Percentiles rank a stretch among this genome's conserved stretches.
phyloP scores from a whole-genome alignment of 371 early-diverging fungal genomes.

The Dentiscutata heterogama region DNA sequence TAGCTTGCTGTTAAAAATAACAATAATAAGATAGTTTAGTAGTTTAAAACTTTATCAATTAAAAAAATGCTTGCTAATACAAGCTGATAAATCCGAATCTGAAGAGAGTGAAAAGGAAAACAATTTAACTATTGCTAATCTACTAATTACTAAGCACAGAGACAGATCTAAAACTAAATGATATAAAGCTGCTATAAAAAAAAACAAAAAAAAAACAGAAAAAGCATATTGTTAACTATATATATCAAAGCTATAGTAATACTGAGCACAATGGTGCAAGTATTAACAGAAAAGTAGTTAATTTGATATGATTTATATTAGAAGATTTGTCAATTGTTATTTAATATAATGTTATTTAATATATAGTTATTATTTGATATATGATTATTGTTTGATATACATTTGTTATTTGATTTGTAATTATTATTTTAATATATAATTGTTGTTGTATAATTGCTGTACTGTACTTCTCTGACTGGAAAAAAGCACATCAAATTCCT shows the following conservation, averaged over 20 bases:
- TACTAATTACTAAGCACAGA: background rate
- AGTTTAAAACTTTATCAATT: background rate
- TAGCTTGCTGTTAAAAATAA: background rate
- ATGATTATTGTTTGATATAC: too few relatives aligned
- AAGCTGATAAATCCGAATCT: background rate
- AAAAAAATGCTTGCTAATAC: background rate
- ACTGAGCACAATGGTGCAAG: background rate
- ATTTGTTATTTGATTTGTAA: too few relatives aligned
- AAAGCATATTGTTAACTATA: background rate
- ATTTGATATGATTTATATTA: too few relatives aligned
- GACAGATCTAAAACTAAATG: background rate
- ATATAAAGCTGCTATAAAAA: background rate
- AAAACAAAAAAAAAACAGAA: background rate
- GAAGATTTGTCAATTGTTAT: too few relatives aligned
- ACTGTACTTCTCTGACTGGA: too few relatives aligned
- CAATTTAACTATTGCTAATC: background rate
- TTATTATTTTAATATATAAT: too few relatives aligned
- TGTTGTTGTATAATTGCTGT: too few relatives aligned
- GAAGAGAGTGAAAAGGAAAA: too few relatives aligned
- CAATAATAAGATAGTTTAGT: background rate
- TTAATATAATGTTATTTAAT: too few relatives aligned
- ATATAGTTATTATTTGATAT: too few relatives aligned
- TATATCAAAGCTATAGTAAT: background rate
- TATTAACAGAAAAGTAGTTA: background rate
- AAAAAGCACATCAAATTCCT: too few relatives aligned